These are phyloP conservation scores for Arthrobotrys musiformis DNA, from an alignment of 2,329 filamentous ascomycete species.

Conservation along the genomic window DNA sequence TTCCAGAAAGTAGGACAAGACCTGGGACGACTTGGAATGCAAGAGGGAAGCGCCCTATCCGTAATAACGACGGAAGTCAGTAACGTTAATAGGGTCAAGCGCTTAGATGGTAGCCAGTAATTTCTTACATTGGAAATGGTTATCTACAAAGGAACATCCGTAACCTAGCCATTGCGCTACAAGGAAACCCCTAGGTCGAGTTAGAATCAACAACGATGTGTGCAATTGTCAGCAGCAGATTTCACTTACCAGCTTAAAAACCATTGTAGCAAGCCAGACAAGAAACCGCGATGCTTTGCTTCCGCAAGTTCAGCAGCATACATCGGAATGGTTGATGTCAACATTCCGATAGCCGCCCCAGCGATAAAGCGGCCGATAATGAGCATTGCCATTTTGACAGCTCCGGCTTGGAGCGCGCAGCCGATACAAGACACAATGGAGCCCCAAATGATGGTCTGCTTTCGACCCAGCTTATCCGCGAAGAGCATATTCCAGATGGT, in stretches of 20 bases:
- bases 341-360: constrained; percentile 70
- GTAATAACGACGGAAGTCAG: neutral
- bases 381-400: constrained; percentile 70
- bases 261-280: constrained; percentile 56
- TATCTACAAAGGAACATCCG: constrained; percentile 63
- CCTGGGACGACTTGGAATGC: constrained; percentile 66
- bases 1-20: constrained; percentile 63
- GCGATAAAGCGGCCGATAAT: constrained; percentile 71
- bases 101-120: no score
- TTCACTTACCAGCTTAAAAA: constrained; percentile 15
- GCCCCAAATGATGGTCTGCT: constrained; percentile 59
- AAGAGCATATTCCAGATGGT: constrained; percentile 69
- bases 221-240: constrained; percentile 47
- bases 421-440: constrained; percentile 64
- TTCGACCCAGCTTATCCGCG: constrained; percentile 72
- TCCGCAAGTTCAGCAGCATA: constrained; percentile 74
- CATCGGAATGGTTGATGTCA: constrained; percentile 71
- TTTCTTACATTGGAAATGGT: constrained; percentile 62
- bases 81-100: no score
- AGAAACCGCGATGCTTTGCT: constrained; percentile 40
- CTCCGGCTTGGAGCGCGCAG: constrained; percentile 70
- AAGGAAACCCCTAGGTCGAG: neutral
- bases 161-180: constrained; percentile 65
- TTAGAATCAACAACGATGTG: constrained; percentile 19
- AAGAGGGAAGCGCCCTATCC: constrained; percentile 63